phyloP scores from a whole-genome alignment of 345 rosid species.

The Murraya paniculata region DNA sequence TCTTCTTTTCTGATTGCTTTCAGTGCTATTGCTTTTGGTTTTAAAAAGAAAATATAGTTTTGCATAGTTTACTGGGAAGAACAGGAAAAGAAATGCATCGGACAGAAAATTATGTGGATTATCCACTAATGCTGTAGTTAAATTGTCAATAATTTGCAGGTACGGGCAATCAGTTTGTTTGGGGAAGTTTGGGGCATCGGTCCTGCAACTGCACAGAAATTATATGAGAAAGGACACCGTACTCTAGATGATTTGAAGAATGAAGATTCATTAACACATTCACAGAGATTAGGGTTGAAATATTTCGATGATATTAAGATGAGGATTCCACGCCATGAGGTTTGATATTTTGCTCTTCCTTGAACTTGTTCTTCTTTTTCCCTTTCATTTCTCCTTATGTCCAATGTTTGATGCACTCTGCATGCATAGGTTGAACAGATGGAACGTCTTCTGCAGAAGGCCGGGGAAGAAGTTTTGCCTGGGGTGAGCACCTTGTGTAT shows the following conservation, averaged over 20 bases:
- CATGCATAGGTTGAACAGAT: conserved; percentile 68
- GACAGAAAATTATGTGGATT: neutral
- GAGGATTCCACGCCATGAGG: conserved; percentile 91
- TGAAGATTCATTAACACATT: conserved; percentile 71
- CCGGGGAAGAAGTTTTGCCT: conserved; percentile 66
- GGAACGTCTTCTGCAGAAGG: conserved; percentile 73
- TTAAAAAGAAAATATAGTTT: neutral
- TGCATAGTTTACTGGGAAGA: neutral
- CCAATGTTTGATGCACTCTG: conserved; percentile 12
- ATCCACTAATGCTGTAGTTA: neutral
- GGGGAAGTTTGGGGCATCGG: conserved; percentile 99
- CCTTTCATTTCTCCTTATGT: neutral
- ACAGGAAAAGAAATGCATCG: neutral
- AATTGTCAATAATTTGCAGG: conserved; percentile 40
- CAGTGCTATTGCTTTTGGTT: neutral
- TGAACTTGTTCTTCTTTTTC: neutral
- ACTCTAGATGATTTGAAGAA: conserved; percentile 72
- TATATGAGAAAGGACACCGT: conserved; percentile 88
- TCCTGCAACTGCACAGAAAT: conserved; percentile 87
- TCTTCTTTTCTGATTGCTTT: neutral
- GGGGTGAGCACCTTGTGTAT: conserved; percentile 51
- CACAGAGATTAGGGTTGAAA: conserved; percentile 86
- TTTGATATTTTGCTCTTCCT: conserved; percentile 26
- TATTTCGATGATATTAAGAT: conserved; percentile 83
- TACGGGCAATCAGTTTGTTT: conserved; percentile 70